Percentiles rank a stretch among this genome's conserved stretches.
These are phyloP conservation scores for Aspergillus bridgeri DNA, from an alignment of 495 filamentous ascomycete species.

Conservation along the genomic window DNA sequence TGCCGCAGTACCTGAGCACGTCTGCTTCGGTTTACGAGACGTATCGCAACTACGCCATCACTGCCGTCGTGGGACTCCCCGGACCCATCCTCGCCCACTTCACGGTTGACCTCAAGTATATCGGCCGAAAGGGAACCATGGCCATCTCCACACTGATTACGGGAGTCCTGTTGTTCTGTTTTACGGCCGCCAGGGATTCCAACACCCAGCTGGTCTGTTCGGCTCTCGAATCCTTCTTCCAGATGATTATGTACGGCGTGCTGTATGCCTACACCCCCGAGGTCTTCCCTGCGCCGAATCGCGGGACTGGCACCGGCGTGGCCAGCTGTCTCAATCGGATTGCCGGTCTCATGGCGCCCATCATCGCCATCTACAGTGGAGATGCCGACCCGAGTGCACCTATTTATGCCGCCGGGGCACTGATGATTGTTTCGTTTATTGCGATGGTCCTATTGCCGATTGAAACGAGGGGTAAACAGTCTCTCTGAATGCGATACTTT, in stretches of 20 bases:
- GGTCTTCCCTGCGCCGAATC: conserved; percentile 52
- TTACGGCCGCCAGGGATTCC: conserved; percentile 41
- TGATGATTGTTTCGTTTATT: conserved; percentile 50
- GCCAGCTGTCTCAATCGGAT: conserved; percentile 54
- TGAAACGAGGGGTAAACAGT: conserved; percentile 50
- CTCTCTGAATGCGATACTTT: conserved; percentile 28
- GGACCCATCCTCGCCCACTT: conserved; percentile 48
- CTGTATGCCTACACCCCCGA: conserved; percentile 56
- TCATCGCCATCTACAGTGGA: conserved; percentile 52
- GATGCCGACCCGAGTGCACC: conserved; percentile 43
- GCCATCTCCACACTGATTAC: conserved; percentile 46
- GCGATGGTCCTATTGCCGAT: conserved; percentile 52
- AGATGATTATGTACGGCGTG: conserved; percentile 54
- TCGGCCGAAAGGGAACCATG: conserved; percentile 56
- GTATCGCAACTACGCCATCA: conserved; percentile 57
- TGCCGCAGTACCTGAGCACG: conserved; percentile 53
- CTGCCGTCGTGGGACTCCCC: conserved; percentile 49
- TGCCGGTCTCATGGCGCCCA: conserved; percentile 54
- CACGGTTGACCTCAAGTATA: conserved; percentile 45
- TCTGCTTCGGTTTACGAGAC: conserved; percentile 39
- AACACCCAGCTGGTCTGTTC: conserved; percentile 46
- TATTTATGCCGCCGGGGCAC: conserved; percentile 49
- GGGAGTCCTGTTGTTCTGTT: conserved; percentile 50
- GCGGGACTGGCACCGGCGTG: conserved; percentile 54
- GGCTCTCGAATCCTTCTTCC: conserved; percentile 49